Percentiles rank a stretch among this genome's conserved stretches.
Evolutionary conservation across 805 yeast species (phyloP).

Genomic region (Hanseniaspora guilliermondii): DNA sequence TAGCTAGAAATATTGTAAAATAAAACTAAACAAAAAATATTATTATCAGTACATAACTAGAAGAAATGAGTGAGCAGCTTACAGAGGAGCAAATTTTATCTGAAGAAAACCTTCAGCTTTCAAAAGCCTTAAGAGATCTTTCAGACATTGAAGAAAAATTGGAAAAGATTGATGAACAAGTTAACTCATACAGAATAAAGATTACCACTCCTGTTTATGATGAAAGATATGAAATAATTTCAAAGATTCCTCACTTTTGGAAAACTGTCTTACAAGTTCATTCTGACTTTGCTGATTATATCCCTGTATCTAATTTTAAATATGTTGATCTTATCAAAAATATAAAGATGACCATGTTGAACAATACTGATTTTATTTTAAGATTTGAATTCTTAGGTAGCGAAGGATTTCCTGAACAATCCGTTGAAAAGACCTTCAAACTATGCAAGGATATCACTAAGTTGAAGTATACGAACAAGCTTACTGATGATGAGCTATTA

Average conservation of each 20-base stretch:
- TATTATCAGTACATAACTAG: no score
- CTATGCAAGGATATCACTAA: constrained; percentile 25
- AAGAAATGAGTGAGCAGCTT: not conserved
- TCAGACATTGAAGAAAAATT: constrained; percentile 48
- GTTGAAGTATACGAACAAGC: constrained; percentile 18
- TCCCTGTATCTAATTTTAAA: constrained; percentile 64
- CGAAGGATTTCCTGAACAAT: constrained; percentile 50
- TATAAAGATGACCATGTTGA: constrained; percentile 2
- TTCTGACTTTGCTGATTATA: constrained; percentile 71
- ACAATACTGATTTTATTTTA: constrained; percentile 24
- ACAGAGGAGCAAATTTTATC: constrained; percentile 8
- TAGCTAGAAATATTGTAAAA: no score
- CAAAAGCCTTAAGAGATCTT: constrained; percentile 33
- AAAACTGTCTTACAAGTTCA: constrained; percentile 71
- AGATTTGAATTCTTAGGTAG: constrained; percentile 41
- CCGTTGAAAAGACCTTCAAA: constrained; percentile 47
- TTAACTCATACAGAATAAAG: constrained; percentile 40
- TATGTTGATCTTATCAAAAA: constrained; percentile 56
- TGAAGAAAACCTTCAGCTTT: constrained; percentile 5
- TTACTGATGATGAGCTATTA: constrained; percentile 26
- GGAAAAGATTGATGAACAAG: constrained; percentile 48
- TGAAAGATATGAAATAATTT: constrained; percentile 42
- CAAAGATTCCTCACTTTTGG: constrained; percentile 69
- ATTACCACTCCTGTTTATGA: constrained; percentile 46
- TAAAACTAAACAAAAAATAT: not conserved